Base-by-base conservation (phyloP, 1,284 basidiomycete species). In the Farysia itapuensis region DNA sequence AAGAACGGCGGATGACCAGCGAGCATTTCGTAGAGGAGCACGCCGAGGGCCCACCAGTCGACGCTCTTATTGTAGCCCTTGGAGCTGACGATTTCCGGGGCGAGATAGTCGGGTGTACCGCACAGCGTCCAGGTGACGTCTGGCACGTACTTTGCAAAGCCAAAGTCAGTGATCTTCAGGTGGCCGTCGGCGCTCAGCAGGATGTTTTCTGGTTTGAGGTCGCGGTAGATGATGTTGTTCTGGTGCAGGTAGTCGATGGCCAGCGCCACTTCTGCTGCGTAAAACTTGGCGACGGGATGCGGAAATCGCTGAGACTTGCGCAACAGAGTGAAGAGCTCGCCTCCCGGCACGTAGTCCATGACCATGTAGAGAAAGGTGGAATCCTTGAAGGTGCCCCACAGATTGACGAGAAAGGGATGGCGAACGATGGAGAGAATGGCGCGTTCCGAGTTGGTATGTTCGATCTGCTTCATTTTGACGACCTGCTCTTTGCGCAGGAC, bases 311-410 rank as follows among this genome's bases (percentile, higher is more conserved):
- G 78, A 15, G 51, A 58, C 35, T 74, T 72, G 11, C 73, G 43
- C 9, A 76, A 51, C 11, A 75, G 70, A n/a, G 71, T 73, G 77
- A 98, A 99, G 6, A 99, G 81, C 78, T 99, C 94, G 15, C 94
- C 94, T 16, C 94, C 94, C 0, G 92, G 90, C 4, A 98, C 94
- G 76, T 96, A 99, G 79, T 98, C 95, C 94, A 98, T 97, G 47
- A 98, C 93, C 92, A 99, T 96, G 81, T 95, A 99, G 12, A 98
- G 81, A 75, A 96, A 97, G 34, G 88, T 83, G 9, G 85, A 80
- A 71, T 97, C 94, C 70, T 95, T 90, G 79, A 98, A 98, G 1
- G 90, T 89, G 20, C 94, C 95, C 94, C 94, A 98, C 5, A 98
- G 84, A 73, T 96, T 98, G 80, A 98, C 86, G 60, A 98, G 88